These are phyloP conservation scores for Cyclaneusma minus DNA, from an alignment of 2,329 filamentous ascomycete species.

Conservation along the genomic window DNA sequence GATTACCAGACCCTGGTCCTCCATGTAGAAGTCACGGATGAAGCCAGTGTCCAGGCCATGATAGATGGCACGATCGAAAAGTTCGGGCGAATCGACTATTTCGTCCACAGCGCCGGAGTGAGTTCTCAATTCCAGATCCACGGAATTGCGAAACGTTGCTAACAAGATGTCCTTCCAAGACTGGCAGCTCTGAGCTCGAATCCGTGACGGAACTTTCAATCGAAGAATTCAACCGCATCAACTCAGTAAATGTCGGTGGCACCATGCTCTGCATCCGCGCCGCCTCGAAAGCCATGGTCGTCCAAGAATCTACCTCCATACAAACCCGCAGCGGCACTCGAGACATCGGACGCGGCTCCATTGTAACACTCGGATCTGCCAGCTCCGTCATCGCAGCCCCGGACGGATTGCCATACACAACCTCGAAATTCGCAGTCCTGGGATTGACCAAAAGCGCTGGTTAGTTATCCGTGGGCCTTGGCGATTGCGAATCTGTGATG, in stretches of 20 bases:
- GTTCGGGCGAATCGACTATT: slow-evolving; percentile 6
- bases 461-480: too few relatives aligned
- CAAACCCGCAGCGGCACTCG: neutral
- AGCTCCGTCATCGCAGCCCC: slow-evolving; percentile 4
- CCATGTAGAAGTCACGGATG: too few relatives aligned
- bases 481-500: too few relatives aligned
- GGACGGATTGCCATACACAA: slow-evolving; percentile 4
- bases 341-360: slow-evolving; percentile 2
- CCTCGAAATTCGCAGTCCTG: slow-evolving; percentile 6
- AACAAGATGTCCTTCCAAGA: too few relatives aligned
- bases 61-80: neutral
- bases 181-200: slow-evolving; percentile 2
- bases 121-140: too few relatives aligned
- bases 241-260: slow-evolving; percentile 3
- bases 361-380: slow-evolving; percentile 6
- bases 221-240: slow-evolving; percentile 4
- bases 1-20: too few relatives aligned
- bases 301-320: too few relatives aligned
- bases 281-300: slow-evolving; percentile 2
- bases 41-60: too few relatives aligned
- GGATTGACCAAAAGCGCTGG: slow-evolving; percentile 6
- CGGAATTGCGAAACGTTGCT: too few relatives aligned
- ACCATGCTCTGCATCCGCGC: slow-evolving; percentile 3
- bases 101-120: slow-evolving; percentile 6
- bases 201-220: slow-evolving; percentile 2